A percentile compares a stretch with the other conserved stretches of the same genome.
Evolutionary conservation across 129 eudicot species (phyloP).

Genomic region (Kitagawia praeruptora): DNA sequence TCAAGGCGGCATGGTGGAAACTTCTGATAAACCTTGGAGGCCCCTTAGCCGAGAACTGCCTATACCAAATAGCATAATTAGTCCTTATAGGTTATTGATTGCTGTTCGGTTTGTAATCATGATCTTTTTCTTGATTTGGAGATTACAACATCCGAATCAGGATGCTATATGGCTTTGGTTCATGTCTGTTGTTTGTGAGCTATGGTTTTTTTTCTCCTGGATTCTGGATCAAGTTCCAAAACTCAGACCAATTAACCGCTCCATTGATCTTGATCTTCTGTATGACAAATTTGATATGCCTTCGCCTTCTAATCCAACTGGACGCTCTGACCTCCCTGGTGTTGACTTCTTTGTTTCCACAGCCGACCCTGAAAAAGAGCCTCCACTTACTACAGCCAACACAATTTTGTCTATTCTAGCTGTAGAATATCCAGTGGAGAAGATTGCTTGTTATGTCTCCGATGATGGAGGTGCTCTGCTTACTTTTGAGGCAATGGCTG

Average conservation of each 20-base stretch:
- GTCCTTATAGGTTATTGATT: conserved; percentile 73
- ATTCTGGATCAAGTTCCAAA: conserved; percentile 82
- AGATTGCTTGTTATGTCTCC: conserved; percentile 66
- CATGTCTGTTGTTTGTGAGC: conserved; percentile 66
- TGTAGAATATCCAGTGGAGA: conserved; percentile 73
- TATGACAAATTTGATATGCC: conserved; percentile 70
- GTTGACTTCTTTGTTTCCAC: conserved; percentile 75
- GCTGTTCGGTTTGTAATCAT: conserved; percentile 40
- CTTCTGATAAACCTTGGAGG: conserved; percentile 65
- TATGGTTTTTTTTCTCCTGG: conserved; percentile 96
- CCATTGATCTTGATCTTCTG: conserved; percentile 48
- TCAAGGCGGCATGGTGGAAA: conserved; percentile 29
- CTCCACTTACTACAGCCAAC: conserved; percentile 75
- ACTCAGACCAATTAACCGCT: conserved; percentile 52
- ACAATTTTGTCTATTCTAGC: conserved; percentile 77
- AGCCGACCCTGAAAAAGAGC: conserved; percentile 88
- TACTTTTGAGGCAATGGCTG: conserved; percentile 90
- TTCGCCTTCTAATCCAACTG: conserved; percentile 44
- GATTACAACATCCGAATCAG: conserved; percentile 58
- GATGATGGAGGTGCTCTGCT: conserved; percentile 92
- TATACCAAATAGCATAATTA: conserved; percentile 49
- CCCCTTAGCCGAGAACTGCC: conserved; percentile 60
- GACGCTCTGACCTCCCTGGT: conserved; percentile 90
- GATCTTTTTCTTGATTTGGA: conserved; percentile 72
- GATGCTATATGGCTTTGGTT: conserved; percentile 90